Base-by-base conservation (phyloP, 306 rosid species). In the Ochetophila trinervis region DNA sequence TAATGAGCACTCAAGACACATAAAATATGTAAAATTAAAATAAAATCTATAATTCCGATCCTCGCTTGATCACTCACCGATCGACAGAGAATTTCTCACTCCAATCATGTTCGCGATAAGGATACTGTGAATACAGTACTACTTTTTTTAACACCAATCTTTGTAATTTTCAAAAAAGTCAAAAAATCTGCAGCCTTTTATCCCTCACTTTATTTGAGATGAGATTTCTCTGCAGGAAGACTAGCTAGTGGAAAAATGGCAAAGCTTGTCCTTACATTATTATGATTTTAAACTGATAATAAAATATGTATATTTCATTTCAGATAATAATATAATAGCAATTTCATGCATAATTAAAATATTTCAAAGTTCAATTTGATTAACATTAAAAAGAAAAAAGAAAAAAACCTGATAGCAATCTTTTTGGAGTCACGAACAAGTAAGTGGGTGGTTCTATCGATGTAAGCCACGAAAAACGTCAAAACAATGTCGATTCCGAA, bases 401-500 rank as follows among this genome's bases (percentile, higher is more conserved):
- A 27, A 27, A 27, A 27, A 27, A 37, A 93, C 97, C 98, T 89
- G 3, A 63, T 11, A 6, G 77, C 88, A 66, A 89, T 93, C 60
- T 79, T 84, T 73, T 74, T 84, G 22, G 83, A 68, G 75, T 93
- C 84, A 19, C 77, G 71, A 61, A 93, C 94, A 0, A 93, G 91
- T 22, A 87, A 86, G 6, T 86, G 97, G 47, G 94, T 84, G 3
- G 74, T 82, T 44, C 23, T 72, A 67, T 93, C 90, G 20, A 89
- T 81, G 66, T 81, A 85, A 3, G 97, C 91, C 2, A 89, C 69
- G 70, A 90, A 89, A 76, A 93, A 93, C 1, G 99, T 93, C 76
- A 90, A 57, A 61, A 81, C 55, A 62, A 93, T 93, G 14, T 93
- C 99, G 67, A 80, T 53, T 10, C 71, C 84, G 16, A 93, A 93